phyloP scores from a whole-genome alignment of 371 early-diverging fungal species.

The Amoeboradix gromovi region DNA sequence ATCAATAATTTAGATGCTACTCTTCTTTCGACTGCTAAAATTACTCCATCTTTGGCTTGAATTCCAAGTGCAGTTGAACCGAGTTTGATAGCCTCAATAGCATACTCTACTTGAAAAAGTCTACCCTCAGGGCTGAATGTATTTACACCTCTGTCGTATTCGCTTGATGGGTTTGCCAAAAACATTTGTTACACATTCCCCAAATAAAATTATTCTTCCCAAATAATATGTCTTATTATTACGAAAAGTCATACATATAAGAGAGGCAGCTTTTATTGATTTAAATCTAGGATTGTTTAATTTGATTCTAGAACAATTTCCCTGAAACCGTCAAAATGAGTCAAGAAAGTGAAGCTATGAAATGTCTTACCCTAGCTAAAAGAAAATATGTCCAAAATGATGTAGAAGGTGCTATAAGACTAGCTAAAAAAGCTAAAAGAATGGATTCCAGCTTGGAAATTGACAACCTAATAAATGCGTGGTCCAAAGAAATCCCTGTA shows the following conservation, averaged over 20 bases:
- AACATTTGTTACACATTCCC: neutral
- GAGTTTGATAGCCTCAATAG: constrained; percentile 93
- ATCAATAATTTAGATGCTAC: constrained; percentile 70
- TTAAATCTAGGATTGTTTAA: no score
- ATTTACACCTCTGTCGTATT: constrained; percentile 42
- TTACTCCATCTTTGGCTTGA: constrained; percentile 65
- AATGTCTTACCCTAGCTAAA: neutral
- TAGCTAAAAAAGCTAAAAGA: neutral
- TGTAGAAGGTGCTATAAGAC: neutral
- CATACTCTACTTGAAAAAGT: constrained; percentile 95
- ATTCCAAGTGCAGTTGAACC: constrained; percentile 92
- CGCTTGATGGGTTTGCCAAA: neutral
- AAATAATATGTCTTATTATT: no score
- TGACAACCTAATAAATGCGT: neutral
- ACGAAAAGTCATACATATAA: no score
- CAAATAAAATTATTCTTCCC: no score
- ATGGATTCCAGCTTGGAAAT: neutral
- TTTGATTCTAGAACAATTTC: no score
- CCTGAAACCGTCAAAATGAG: no score
- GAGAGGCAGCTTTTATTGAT: no score
- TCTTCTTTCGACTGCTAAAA: constrained; percentile 86
- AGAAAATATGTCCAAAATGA: neutral
- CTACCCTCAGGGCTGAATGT: constrained; percentile 96
- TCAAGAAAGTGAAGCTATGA: neutral
- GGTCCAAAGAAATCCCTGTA: neutral